These are phyloP conservation scores for Sergeia podlipaevii DNA, from an alignment of 208 protist species.

Conservation along the genomic window DNA sequence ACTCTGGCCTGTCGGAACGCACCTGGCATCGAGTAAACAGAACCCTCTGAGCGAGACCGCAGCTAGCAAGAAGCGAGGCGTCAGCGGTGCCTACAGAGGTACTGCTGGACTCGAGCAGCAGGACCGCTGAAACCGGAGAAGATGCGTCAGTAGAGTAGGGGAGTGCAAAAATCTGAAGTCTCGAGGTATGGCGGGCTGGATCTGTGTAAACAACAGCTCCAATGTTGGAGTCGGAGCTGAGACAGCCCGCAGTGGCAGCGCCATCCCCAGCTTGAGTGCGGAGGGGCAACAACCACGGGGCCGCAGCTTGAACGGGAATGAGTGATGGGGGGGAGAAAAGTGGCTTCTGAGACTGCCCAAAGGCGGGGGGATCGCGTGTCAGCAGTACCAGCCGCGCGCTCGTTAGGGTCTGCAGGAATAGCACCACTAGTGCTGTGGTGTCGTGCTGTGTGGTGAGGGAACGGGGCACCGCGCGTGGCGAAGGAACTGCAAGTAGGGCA, in stretches of 20 bases:
- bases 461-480: no score
- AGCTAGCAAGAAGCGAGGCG: slow-evolving; percentile 19
- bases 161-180: slow-evolving; percentile 7
- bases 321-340: not conserved
- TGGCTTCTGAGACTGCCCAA: not conserved
- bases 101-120: slow-evolving; percentile 35
- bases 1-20: not conserved
- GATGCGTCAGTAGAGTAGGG: not conserved
- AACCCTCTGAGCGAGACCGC: slow-evolving; percentile 30
- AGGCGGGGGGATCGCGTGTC: no score
- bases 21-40: slow-evolving; percentile 28
- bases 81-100: slow-evolving; percentile 19
- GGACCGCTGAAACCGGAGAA: not conserved
- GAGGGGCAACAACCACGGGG: no score
- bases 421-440: no score
- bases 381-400: no score
- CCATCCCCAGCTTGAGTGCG: not conserved
- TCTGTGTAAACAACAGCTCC: not conserved
- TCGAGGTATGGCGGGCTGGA: not conserved
- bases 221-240: not conserved
- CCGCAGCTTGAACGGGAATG: not conserved
- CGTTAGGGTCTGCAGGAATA: no score
- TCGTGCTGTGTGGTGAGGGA: no score
- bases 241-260: not conserved
- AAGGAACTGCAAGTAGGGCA: no score